These are phyloP conservation scores for Boletus reticuloceps DNA, from an alignment of 768 basidiomycete genomes.

Conservation along the genomic window DNA sequence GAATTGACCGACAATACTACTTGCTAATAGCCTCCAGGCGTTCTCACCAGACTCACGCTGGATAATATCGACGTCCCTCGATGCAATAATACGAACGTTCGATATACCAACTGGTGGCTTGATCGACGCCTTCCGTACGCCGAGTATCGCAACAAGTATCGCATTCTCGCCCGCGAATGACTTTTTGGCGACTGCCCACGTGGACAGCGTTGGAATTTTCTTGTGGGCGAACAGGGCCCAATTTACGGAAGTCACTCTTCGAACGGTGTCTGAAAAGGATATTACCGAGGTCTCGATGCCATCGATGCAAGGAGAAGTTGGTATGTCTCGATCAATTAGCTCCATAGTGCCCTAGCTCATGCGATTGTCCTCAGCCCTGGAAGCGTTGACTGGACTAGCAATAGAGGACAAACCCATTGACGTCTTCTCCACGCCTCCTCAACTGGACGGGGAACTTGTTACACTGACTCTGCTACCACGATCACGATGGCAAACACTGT, in stretches of 20 bases:
- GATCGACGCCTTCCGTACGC: slow-evolving; percentile 88
- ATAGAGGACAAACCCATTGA: slow-evolving; percentile 61
- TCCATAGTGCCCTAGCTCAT: slow-evolving; percentile 5
- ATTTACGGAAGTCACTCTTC: slow-evolving; percentile 81
- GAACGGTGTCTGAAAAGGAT: slow-evolving; percentile 75
- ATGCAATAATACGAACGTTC: slow-evolving; percentile 91
- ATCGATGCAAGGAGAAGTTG: slow-evolving; percentile 85
- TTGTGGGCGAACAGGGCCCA: slow-evolving; percentile 99
- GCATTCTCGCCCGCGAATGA: slow-evolving; percentile 94
- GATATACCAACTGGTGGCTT: slow-evolving; percentile 91
- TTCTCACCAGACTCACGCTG: slow-evolving; percentile 96
- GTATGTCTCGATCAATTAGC: slow-evolving; percentile 38
- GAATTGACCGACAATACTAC: neutral
- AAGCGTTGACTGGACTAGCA: slow-evolving; percentile 64
- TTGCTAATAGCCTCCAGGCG: slow-evolving; percentile 46
- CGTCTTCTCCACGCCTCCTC: slow-evolving; percentile 81
- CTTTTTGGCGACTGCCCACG: slow-evolving; percentile 92
- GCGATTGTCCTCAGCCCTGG: slow-evolving; percentile 48
- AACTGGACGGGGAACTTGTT: slow-evolving; percentile 86
- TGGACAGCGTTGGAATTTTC: slow-evolving; percentile 91
- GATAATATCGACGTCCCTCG: slow-evolving; percentile 85
- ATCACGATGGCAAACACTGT: slow-evolving; percentile 93
- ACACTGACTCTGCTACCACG: slow-evolving; percentile 91
- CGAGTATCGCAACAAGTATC: slow-evolving; percentile 84
- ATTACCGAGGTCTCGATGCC: slow-evolving; percentile 71